Base-by-base conservation (phyloP, 2,329 filamentous ascomycete genomes). In the Conoideocrella luteorostrata region DNA sequence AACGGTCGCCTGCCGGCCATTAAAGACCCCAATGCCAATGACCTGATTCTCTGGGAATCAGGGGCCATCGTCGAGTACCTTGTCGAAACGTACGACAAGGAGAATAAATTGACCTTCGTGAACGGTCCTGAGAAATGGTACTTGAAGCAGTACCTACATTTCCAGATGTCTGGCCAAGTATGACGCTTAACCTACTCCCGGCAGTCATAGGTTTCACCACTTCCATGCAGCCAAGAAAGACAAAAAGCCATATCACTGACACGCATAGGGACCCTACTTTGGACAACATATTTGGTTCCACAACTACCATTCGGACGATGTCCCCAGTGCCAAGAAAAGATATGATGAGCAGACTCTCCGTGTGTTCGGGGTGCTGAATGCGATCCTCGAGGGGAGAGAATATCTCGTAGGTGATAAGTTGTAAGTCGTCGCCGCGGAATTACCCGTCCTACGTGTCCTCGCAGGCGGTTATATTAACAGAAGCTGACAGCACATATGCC, bases 121-220 rank as follows among this genome's bases (percentile, higher is more conserved):
- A 47, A 46, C 5, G 44, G 42, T 15, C 45, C 47, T n/a, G 61
- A 64, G 22, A 58, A 58, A 41, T 61, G 55, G 49, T 47, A 48
- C 4, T 43, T 58, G 35, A 62, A 61, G 50, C 62, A 66, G 51
- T 65, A 57, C 46, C 52, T 65, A 10, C 53, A 60, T 50, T 66
- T 66, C 46, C 64, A 68, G 39, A 59, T 59, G 49, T 66, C 61
- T 13, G 64, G 65, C 12, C 64, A 66, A 48, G 55, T 56, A 43
- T 30, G 45, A 12, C 10, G 12, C 11, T 34, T 29, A 7, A 5
- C 17, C 18, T 2, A n/a, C 11, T 15, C 35, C n/a, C n/a, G n/a
- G n/a, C n/a, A n/a, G n/a, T n/a, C n/a, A n/a, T n/a, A n/a, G n/a
- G n/a, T n/a, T n/a, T n/a, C n/a, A n/a, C n/a, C n/a, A n/a, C n/a